phyloP scores from a whole-genome alignment of 169 alveolate genomes.

The Plasmodium vivax region DNA sequence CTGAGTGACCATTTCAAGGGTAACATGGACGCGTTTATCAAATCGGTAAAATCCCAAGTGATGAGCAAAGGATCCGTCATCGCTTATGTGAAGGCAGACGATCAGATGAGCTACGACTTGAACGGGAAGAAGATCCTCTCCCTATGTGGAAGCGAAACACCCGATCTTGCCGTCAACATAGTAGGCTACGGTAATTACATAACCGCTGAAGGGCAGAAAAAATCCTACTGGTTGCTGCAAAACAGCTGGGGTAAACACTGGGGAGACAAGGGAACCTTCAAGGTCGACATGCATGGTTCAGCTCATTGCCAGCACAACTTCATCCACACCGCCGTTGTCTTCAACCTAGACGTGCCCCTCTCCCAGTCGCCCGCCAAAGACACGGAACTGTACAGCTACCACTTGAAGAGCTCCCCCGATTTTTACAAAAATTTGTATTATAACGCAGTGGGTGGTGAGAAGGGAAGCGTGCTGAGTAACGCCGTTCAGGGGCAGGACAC shows the following conservation, averaged over 20 bases:
- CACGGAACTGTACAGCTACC: neutral
- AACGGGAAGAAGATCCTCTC: slow-evolving; percentile 55
- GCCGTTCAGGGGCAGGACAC: neutral
- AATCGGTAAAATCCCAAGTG: slow-evolving; percentile 14
- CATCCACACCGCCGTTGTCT: slow-evolving; percentile 16
- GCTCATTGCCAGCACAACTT: slow-evolving; percentile 2
- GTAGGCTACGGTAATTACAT: slow-evolving; percentile 65
- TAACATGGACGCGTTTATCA: slow-evolving; percentile 22
- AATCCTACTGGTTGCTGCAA: slow-evolving; percentile 29
- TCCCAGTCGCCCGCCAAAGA: neutral
- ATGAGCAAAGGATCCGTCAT: slow-evolving; percentile 53
- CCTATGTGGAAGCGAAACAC: slow-evolving; percentile 27
- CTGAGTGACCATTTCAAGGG: neutral
- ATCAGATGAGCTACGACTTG: slow-evolving; percentile 33
- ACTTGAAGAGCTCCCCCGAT: slow-evolving; percentile 25
- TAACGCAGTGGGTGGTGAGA: neutral
- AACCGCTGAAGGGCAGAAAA: neutral
- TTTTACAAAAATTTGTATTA: slow-evolving; percentile 14
- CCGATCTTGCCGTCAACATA: slow-evolving; percentile 46
- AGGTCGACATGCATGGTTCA: slow-evolving; percentile 44
- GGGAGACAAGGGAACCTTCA: slow-evolving; percentile 37
- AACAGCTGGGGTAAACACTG: slow-evolving; percentile 64
- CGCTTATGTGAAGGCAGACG: slow-evolving; percentile 18
- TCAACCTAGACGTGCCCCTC: neutral
- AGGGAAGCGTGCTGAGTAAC: neutral